Base-by-base conservation (phyloP, 1,139 yeast species). In the Sugiyamaella pinicola region DNA sequence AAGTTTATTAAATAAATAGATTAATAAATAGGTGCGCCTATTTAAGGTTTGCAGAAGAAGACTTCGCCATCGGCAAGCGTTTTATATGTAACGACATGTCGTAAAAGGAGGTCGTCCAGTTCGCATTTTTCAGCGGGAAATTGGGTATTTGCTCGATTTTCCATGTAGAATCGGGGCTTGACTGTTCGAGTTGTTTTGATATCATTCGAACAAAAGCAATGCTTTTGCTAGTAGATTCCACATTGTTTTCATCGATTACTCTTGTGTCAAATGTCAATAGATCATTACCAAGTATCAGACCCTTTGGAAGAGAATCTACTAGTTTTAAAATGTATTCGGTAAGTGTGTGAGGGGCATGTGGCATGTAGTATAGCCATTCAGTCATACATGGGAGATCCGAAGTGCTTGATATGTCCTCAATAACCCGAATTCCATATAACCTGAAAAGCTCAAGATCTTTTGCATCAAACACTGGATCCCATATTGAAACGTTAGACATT, bases 291-390 rank as follows among this genome's bases (percentile, higher is more conserved):
- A 55, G 46, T 12, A 53, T 49, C 19, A 48, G 19, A 9, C 38
- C 33, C 12, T 8, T 18, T 1, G 24, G 33, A 13, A 43, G 0
- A 83, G 84, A 17, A 64, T 51, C 44, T 9, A 44, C 31, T n/a
- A 51, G 29, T 12, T 35, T 66, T 4, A 84, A 58, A 1, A 84
- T 60, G 0, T 55, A 40, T 43, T 83, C 80, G 1, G 87, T 81
- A 10, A 87, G 69, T 5, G 71, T 74, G 39, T 85, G 69, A 0
- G 90, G 88, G 0, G 91, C 91, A 69, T 87, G 96, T 0, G 95
- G 95, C 52, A 87, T 74, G 62, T 81, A 87, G 60, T 73, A 82
- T 1, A 85, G 65, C 0, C 73, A 69, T 0, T 64, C 55, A 0
- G 49, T 49, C 2, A 51, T 47, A 2, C 54, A 42, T 2, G 54